Base-by-base conservation (phyloP, 495 filamentous ascomycete genomes). In the Trichoderma erinaceum region DNA sequence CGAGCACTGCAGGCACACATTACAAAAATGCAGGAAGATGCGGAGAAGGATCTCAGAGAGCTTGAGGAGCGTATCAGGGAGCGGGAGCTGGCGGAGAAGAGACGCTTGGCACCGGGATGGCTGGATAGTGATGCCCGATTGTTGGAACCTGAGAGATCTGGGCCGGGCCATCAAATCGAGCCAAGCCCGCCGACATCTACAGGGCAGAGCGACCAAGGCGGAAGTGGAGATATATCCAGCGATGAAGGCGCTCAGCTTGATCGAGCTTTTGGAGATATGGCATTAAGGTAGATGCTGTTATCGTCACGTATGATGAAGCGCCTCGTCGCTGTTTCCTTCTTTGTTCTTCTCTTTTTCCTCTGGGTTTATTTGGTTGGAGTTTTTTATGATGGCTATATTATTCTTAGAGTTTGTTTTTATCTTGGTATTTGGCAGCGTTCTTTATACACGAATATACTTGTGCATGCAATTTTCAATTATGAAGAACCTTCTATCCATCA, bases 61-160 rank as follows among this genome's bases (percentile, higher is more conserved):
- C 90, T 95, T 82, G 89, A 94, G 71, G 85, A 87, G 70, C 80
- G 82, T 4, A 89, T 94, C 68, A 77, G 78, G 58, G 87, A 91
- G 64, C 83, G 90, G 64, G 95, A 98, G 68, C 79, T 99, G 67
- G 92, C 91, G 43, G 95, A 98, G 85, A 97, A 97, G 83, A 78
- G 95, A 66, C 83, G 92, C 23, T 83, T 97, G 43, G 95, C 95
- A 50, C 95, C 95, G 18, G 95, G 95, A 1, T 99, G 94, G 91
- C 78, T 99, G 72, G 95, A 99, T 75, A 89, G 91, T 44, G 91
- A 97, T 35, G 88, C 90, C 75, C 85, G 90, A 72, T 78, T 99
- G 67, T 76, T 99, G 63, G 87, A 93, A 79, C 95, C 95, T 5
- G 82, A 87, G 75, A 84, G 78, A 71, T 80, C 74, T 67, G 68